These are phyloP conservation scores for Coemansia sp. DNA, from an alignment of 192 early-diverging fungal genomes.

Conservation along the genomic window DNA sequence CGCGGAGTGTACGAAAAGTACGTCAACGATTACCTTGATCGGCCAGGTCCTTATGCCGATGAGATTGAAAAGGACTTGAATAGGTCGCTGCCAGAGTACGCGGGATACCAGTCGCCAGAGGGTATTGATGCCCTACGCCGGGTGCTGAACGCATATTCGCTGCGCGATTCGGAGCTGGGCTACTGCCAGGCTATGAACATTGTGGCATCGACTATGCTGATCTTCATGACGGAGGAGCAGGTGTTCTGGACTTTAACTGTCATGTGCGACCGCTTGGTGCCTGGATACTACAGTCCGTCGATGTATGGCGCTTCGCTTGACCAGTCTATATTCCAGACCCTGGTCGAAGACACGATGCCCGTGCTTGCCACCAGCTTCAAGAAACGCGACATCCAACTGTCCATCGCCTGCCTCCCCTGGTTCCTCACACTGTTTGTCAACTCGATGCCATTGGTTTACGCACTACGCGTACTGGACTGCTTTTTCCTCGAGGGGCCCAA, in stretches of 20 bases:
- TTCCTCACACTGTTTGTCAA: conserved; percentile 97
- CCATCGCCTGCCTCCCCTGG: conserved; percentile 97
- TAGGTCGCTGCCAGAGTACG: conserved; percentile 90
- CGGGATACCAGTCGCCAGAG: conserved; percentile 85
- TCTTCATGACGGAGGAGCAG: conserved; percentile 96
- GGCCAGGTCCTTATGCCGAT: conserved; percentile 77
- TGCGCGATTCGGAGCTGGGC: conserved; percentile 89
- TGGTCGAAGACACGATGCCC: conserved; percentile 91
- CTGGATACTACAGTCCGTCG: conserved; percentile 96
- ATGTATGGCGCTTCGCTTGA: conserved; percentile 98
- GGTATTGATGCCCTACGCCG: conserved; percentile 93
- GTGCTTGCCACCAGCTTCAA: conserved; percentile 81
- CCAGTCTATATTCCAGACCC: conserved; percentile 90
- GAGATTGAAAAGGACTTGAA: conserved; percentile 98
- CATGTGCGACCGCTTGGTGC: conserved; percentile 85
- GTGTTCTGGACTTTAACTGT: conserved; percentile 95
- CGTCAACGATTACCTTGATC: conserved; percentile 64
- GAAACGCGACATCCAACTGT: conserved; percentile 89
- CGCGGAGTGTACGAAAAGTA: conserved; percentile 72
- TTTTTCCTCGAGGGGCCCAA: conserved; percentile 98
- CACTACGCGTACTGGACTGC: conserved; percentile 90
- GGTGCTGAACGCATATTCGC: conserved; percentile 84
- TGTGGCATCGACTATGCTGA: conserved; percentile 90
- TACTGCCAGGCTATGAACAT: conserved; percentile 99
- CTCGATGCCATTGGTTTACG: conserved; percentile 88